These are phyloP conservation scores for Tolypocladium inflatum DNA, from an alignment of 2,329 filamentous ascomycete genomes.

Conservation along the genomic window DNA sequence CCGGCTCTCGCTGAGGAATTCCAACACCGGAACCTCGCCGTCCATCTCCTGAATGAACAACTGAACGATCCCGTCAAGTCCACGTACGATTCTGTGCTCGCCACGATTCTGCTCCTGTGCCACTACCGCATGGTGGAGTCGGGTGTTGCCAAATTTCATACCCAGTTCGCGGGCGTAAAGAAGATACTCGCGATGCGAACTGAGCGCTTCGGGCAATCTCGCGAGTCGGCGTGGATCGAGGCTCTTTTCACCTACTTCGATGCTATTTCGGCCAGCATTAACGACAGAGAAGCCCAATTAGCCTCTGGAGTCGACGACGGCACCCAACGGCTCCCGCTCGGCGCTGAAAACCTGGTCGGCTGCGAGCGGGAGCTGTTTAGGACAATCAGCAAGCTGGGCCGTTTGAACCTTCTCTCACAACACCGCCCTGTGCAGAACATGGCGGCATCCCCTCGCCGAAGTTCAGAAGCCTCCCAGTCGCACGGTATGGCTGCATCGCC, in stretches of 20 bases:
- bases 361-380: constrained; percentile 84
- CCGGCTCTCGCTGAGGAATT: constrained; percentile 68
- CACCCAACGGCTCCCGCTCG: constrained; percentile 42
- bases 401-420: constrained; percentile 77
- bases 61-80: constrained; percentile 67
- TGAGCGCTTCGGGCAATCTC: constrained; percentile 38
- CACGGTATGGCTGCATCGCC: constrained; percentile 31
- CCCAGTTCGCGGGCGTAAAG: constrained; percentile 86
- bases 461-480: constrained; percentile 15
- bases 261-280: constrained; percentile 83
- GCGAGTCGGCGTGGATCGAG: constrained; percentile 82
- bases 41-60: constrained; percentile 74
- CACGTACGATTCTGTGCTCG: constrained; percentile 77
- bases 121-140: constrained; percentile 92
- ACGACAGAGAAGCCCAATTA: constrained; percentile 81
- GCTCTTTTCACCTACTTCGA: constrained; percentile 92
- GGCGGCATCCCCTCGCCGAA: constrained; percentile 5
- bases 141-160: constrained; percentile 85
- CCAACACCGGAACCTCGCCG: constrained; percentile 72
- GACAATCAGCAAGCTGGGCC: constrained; percentile 72
- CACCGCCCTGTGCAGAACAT: constrained; percentile 42
- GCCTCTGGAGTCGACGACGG: constrained; percentile 54
- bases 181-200: constrained; percentile 71
- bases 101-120: constrained; percentile 78
- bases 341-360: constrained; percentile 76